phyloP scores from a whole-genome alignment of 805 yeast species.

The Metschnikowia drakensbergensis region DNA sequence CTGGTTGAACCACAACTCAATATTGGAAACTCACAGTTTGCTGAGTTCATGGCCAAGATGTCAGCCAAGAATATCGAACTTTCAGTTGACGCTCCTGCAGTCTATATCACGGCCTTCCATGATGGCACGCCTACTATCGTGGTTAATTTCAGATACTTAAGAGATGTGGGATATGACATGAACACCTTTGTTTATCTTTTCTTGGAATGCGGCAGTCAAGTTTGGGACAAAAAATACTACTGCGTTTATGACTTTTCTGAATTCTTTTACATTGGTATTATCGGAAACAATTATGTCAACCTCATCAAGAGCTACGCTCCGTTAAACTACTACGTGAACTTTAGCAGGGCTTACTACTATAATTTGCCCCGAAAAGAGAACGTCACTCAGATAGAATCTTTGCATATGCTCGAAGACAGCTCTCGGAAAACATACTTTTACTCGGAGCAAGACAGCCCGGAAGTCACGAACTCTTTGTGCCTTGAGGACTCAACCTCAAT shows the following conservation, averaged over 20 bases:
- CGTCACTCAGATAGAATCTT: conserved; percentile 20
- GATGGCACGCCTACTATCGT: conserved; percentile 74
- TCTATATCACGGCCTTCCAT: conserved; percentile 61
- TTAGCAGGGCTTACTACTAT: conserved; percentile 51
- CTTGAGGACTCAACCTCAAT: conserved; percentile 32
- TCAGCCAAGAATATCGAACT: conserved; percentile 50
- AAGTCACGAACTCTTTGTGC: conserved; percentile 33
- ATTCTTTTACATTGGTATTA: conserved; percentile 31
- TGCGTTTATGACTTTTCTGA: conserved; percentile 69
- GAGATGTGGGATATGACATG: conserved; percentile 35
- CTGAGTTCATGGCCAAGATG: conserved; percentile 71
- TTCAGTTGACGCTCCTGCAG: conserved; percentile 42
- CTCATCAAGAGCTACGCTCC: conserved; percentile 49
- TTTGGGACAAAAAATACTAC: conserved; percentile 67
- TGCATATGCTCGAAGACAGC: conserved; percentile 19
- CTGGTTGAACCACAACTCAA: conserved; percentile 40
- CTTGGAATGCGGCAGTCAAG: conserved; percentile 61
- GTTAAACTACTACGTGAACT: conserved; percentile 46
- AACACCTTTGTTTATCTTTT: conserved; percentile 56
- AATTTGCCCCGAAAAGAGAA: conserved; percentile 39
- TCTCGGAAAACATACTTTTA: conserved; percentile 23
- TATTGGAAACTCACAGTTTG: conserved; percentile 49
- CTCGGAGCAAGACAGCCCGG: conserved; percentile 33
- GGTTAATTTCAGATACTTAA: conserved; percentile 38
- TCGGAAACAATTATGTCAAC: conserved; percentile 28